These are phyloP conservation scores for Penicillium parvum DNA, from an alignment of 495 filamentous ascomycete genomes.

Conservation along the genomic window DNA sequence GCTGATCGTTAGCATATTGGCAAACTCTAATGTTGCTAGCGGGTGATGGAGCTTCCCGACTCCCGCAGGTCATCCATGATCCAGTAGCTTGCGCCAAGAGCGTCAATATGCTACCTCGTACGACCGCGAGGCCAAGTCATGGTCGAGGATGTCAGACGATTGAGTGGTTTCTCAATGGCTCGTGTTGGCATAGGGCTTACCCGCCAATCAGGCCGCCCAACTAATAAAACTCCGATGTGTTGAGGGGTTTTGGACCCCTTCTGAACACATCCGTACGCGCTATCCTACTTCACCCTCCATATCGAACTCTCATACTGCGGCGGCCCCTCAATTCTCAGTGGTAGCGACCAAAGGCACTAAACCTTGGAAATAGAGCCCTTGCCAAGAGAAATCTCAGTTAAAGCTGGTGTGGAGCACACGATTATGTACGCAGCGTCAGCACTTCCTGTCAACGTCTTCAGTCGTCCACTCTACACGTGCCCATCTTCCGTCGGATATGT, in stretches of 20 bases:
- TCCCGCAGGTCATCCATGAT: background rate
- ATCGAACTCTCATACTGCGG: no score
- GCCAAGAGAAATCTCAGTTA: constrained; percentile 2
- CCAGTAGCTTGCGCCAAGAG: constrained; percentile 1
- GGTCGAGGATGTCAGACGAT: constrained; percentile 6
- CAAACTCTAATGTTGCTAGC: background rate
- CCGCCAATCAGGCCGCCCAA: no score
- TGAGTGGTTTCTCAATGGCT: no score
- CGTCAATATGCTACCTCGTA: constrained; percentile 1
- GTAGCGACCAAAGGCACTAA: background rate
- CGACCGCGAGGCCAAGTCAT: background rate
- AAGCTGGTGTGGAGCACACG: constrained; percentile 19
- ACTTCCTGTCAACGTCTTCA: constrained; percentile 11
- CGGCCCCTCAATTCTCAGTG: no score
- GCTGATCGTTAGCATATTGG: background rate
- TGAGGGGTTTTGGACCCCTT: no score
- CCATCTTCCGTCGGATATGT: constrained; percentile 5
- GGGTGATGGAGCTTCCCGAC: constrained; percentile 4
- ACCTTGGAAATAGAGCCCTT: constrained; percentile 7
- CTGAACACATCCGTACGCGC: no score
- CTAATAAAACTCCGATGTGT: no score
- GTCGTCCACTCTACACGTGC: no score
- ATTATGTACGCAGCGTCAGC: constrained; percentile 17
- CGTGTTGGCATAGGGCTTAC: no score
- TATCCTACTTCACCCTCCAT: no score